phyloP scores from a whole-genome alignment of 2,329 filamentous ascomycete species.

The Phaeophleospora eucalypticola region DNA sequence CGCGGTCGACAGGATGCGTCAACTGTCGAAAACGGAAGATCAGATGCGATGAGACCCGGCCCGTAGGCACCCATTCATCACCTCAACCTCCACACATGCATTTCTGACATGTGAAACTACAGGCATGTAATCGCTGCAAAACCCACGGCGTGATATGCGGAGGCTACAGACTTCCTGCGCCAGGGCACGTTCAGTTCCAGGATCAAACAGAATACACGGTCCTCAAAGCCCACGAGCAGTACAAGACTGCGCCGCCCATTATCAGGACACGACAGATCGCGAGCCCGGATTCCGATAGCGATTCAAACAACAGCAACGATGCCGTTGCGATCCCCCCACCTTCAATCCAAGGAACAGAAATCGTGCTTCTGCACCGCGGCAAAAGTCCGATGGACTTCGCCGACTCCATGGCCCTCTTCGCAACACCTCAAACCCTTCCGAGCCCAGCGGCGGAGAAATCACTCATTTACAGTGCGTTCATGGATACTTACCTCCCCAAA shows the following conservation, averaged over 20 bases:
- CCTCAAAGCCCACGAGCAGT: constrained; percentile 12
- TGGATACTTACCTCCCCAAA: constrained; percentile 29
- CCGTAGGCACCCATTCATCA: constrained; percentile 1
- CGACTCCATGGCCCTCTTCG: constrained; percentile 9
- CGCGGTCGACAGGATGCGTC: constrained; percentile 27
- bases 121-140: constrained; percentile 27
- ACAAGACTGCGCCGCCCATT: constrained; percentile 1
- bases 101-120: not conserved
- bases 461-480: constrained; percentile 26
- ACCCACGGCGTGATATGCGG: constrained; percentile 30
- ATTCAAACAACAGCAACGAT: not conserved
- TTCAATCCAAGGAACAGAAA: not conserved
- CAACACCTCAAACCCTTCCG: constrained; percentile 11
- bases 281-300: not conserved
- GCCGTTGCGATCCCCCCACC: not conserved
- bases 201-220: constrained; percentile 26
- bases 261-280: too few species aligned
- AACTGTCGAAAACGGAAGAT: constrained; percentile 33
- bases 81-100: not conserved
- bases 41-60: constrained; percentile 30
- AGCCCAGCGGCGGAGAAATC: constrained; percentile 15
- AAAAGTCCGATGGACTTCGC: constrained; percentile 6
- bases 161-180: constrained; percentile 26
- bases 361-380: not conserved
- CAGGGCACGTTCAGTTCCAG: constrained; percentile 25